Evolutionary conservation across 2,329 filamentous ascomycete species (phyloP).

Genomic region (Xylaria arbuscula): DNA sequence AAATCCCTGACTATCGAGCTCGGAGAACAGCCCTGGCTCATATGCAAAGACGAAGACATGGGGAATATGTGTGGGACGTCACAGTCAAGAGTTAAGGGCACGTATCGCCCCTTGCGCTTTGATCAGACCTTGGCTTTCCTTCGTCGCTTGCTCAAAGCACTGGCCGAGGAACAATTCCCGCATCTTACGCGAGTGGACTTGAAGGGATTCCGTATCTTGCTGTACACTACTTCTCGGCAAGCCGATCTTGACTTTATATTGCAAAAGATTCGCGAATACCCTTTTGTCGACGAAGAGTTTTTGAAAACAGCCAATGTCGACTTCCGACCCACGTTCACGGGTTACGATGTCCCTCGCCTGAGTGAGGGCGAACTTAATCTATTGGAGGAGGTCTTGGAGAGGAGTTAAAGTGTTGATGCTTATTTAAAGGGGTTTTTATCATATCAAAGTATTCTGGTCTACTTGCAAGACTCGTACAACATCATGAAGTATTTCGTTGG

Average conservation of each 20-base stretch:
- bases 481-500: no score
- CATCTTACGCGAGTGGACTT: neutral
- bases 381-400: neutral
- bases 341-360: neutral
- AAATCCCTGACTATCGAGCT: neutral
- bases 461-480: no score
- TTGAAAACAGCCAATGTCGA: neutral
- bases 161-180: neutral
- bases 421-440: no score
- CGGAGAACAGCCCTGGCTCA: neutral
- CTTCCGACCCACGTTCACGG: neutral
- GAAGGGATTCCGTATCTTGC: neutral
- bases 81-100: neutral
- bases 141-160: neutral
- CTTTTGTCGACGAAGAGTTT: neutral
- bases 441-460: no score
- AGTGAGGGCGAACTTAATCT: neutral
- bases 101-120: neutral
- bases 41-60: neutral
- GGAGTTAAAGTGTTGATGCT: neutral
- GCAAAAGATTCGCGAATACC: neutral
- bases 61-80: neutral
- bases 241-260: neutral
- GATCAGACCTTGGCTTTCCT: constrained; percentile 7
- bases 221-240: neutral